Conservation (phyloP, 2,329 filamentous ascomycete species). For the Aspergillus pseudonomiae region DNA sequence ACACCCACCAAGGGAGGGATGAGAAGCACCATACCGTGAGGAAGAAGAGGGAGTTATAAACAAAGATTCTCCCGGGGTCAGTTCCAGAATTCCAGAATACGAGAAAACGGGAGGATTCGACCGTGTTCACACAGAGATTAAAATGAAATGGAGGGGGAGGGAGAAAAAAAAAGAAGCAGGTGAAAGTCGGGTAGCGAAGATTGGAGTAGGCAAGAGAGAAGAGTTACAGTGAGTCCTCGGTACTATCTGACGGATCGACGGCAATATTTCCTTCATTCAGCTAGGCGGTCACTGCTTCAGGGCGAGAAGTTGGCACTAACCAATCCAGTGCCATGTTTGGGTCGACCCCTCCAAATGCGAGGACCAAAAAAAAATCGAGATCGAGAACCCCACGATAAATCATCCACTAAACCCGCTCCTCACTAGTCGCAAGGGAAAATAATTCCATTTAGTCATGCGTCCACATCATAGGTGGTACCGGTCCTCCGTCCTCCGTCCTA, state of each 20-base stretch:
- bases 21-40: neutral
- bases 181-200: neutral
- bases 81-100: neutral
- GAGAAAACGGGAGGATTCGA: neutral
- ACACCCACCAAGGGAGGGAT: neutral
- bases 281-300: neutral
- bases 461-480: neutral
- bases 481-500: neutral
- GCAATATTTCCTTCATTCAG: neutral
- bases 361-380: neutral
- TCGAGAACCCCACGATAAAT: neutral
- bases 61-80: neutral
- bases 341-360: neutral
- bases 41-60: neutral
- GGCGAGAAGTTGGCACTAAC: conserved; percentile 13
- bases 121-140: neutral
- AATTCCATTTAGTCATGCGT: neutral
- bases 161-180: neutral
- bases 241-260: neutral
- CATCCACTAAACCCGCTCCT: neutral
- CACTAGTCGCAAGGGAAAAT: neutral
- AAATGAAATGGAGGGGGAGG: neutral
- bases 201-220: neutral
- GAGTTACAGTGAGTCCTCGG: too few species aligned
- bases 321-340: neutral